phyloP scores from a whole-genome alignment of 257 asterid genomes.

The Solanum gandarillasii region DNA sequence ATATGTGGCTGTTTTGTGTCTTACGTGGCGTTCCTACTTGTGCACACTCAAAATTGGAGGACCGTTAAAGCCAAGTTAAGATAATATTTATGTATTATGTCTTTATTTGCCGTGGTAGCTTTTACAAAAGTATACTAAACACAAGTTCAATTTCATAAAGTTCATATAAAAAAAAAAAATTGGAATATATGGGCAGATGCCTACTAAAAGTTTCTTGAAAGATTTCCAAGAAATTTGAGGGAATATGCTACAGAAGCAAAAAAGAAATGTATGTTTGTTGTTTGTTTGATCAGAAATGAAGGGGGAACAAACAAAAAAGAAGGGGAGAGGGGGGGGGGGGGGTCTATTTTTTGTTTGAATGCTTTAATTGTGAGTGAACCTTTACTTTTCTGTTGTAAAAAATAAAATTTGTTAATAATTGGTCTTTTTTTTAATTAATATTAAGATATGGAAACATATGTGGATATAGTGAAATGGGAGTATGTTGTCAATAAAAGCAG shows the following conservation, averaged over 20 bases:
- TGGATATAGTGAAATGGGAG: not conserved
- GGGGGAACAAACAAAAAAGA: no score
- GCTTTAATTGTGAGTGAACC: not conserved
- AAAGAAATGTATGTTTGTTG: not conserved
- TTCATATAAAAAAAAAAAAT: not conserved
- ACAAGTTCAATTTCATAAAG: not conserved
- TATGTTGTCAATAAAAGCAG: not conserved
- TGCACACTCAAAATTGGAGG: not conserved
- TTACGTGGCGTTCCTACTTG: not conserved
- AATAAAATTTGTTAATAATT: not conserved
- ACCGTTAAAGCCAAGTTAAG: no score
- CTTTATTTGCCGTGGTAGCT: no score
- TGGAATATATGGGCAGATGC: not conserved
- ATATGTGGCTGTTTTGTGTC: no score
- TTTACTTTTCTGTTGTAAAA: not conserved
- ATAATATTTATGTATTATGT: no score
- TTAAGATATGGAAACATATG: not conserved
- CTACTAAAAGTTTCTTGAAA: not conserved
- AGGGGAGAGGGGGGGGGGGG: no score
- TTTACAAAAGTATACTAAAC: not conserved
- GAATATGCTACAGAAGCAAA: not conserved
- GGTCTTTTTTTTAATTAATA: no score
- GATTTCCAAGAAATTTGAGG: not conserved
- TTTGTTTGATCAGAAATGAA: not conserved
- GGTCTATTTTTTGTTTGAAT: not conserved